These are phyloP conservation scores for Salvia hispanica DNA, from an alignment of 257 asterid genomes.

Conservation along the genomic window DNA sequence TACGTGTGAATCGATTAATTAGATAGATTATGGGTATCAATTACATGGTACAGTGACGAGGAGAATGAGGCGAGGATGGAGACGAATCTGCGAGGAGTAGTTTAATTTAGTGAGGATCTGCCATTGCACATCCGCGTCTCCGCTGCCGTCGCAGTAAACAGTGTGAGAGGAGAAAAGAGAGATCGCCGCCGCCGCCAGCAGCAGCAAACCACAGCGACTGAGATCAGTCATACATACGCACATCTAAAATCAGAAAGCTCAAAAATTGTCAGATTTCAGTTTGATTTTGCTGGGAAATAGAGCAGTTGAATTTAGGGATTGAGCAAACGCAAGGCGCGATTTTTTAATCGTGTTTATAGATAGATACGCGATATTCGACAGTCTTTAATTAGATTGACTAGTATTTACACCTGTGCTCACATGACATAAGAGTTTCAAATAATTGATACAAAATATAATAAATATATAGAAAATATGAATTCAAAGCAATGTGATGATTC, in stretches of 20 bases:
- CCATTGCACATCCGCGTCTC: conserved; percentile 51
- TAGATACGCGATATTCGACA: not conserved
- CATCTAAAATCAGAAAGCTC: conserved; percentile 13
- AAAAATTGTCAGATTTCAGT: conserved; percentile 12
- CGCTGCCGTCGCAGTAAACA: conserved; percentile 38
- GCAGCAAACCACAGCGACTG: conserved; percentile 25
- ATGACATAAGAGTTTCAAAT: no score
- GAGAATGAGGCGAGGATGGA: conserved; percentile 67
- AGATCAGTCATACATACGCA: conserved; percentile 25
- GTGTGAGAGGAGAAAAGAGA: conserved; percentile 36
- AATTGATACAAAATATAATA: no score
- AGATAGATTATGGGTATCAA: conserved; percentile 7
- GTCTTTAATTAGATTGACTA: no score
- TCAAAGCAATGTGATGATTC: no score
- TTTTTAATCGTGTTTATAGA: no score
- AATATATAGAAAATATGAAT: no score
- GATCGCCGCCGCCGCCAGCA: conserved; percentile 42
- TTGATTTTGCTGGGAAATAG: conserved; percentile 3
- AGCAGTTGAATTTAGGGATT: conserved; percentile 6
- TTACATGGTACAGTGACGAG: conserved; percentile 88
- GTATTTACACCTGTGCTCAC: no score
- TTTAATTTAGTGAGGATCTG: conserved; percentile 61
- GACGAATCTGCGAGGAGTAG: conserved; percentile 69
- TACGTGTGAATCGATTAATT: not conserved
- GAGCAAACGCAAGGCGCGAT: not conserved